Base-by-base conservation (phyloP, 1,284 basidiomycete species). In the Trichosporon sp. region DNA sequence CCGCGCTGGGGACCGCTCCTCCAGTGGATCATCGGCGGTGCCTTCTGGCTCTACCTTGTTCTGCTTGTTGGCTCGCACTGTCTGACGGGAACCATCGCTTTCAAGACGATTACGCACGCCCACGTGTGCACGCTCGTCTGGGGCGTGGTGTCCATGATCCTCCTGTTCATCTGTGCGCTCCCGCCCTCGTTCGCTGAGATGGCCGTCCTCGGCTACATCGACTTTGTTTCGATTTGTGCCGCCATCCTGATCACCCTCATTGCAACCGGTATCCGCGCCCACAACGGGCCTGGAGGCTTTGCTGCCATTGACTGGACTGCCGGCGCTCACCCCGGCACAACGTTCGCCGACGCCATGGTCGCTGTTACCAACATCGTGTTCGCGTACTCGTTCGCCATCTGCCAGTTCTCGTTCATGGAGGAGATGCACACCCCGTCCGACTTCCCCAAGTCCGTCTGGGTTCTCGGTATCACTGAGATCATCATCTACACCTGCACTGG, bases 201-300 rank as follows among this genome's bases (percentile, higher is more conserved):
- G 61, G 77, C 78, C 10, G 72, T 76, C 10, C 74, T 83, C 26
- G 76, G 76, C 31, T 83, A 80, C 79, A 70, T 80, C 43, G 81
- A 79, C n/a, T 77, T 82, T 68, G 73, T 78, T 8, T 77, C 76
- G 10, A 76, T 82, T 67, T 21, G 32, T 37, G 67, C 68, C 0
- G 77, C 79, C 31, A 76, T 79, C 48, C 66, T 80, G 32, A 76
- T 78, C 71, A 75, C 78, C 70, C 76, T 77, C 61, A 76, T 81
- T 65, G 78, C 80, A 5, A 78, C 79, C 8, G 78, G 77, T 7
- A 72, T 81, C 35, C 61, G 74, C 2, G 67, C 72, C 10, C 5
- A 40, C 59, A 69, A 66, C 43, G 16, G 32, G 26, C 26, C 11
- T 1, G 67, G 70, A 4, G 51, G 77, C 78, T 2, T 73, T 71